Evolutionary conservation across 2,329 filamentous ascomycete genomes (phyloP).

Genomic region (Fusarium ambrosium): DNA sequence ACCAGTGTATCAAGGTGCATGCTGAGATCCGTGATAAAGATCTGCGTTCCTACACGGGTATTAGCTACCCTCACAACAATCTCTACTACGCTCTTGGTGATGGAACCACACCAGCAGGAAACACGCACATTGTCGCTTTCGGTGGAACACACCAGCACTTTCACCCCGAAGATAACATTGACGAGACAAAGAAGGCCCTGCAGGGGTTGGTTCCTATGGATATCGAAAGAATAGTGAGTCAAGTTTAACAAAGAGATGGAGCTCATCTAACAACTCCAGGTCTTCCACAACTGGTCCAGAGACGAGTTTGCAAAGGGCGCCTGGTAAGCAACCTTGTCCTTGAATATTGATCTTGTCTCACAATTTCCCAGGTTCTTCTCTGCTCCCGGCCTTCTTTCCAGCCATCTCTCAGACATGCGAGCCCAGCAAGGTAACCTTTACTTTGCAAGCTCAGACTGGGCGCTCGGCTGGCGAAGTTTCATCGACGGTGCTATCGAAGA

Average conservation of each 20-base stretch:
- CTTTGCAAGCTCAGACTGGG: constrained; percentile 64
- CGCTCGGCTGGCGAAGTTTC: constrained; percentile 63
- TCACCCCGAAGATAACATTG: constrained; percentile 57
- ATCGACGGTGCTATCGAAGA: constrained; percentile 65
- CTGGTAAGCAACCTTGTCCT: constrained; percentile 39
- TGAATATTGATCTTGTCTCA: background rate
- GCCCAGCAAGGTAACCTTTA: constrained; percentile 58
- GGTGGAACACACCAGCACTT: constrained; percentile 59
- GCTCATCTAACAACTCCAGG: constrained; percentile 32
- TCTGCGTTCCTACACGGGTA: constrained; percentile 58
- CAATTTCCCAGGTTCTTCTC: constrained; percentile 52
- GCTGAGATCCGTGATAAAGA: constrained; percentile 57
- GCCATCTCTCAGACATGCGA: constrained; percentile 57
- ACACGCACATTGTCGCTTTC: constrained; percentile 63
- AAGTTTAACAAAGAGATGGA: too few relatives aligned
- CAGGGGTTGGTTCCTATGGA: constrained; percentile 51
- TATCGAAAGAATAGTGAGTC: constrained; percentile 44
- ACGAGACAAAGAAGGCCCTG: constrained; percentile 50
- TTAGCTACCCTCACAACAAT: constrained; percentile 59
- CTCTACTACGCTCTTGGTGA: constrained; percentile 61
- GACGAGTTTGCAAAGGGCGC: constrained; percentile 62
- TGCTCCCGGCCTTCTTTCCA: constrained; percentile 53
- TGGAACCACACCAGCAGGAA: constrained; percentile 58
- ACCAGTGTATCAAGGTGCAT: constrained; percentile 62
- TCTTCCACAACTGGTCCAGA: constrained; percentile 64